These are phyloP conservation scores for Striga asiatica DNA, from an alignment of 257 asterid genomes.

Conservation along the genomic window DNA sequence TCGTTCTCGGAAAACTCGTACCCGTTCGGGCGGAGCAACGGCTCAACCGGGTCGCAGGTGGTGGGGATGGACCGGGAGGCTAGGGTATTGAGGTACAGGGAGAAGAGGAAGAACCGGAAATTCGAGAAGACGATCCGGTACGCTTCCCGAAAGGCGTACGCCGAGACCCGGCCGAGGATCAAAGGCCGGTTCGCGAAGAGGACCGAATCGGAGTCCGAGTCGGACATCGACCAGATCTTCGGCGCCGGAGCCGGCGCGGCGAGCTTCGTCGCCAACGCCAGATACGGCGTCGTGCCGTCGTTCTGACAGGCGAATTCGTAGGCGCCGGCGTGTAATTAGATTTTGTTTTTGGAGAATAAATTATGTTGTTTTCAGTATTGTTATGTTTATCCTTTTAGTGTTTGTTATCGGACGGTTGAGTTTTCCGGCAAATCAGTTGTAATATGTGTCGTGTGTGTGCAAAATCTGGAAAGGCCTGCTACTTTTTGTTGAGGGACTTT, in stretches of 20 bases:
- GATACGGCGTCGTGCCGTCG: slow-evolving; percentile 49
- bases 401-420: no score
- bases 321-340: no score
- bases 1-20: slow-evolving; percentile 51
- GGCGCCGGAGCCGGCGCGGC: slow-evolving; percentile 21
- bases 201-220: slow-evolving; percentile 34
- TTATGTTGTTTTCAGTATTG: no score
- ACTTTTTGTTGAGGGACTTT: no score
- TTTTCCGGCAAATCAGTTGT: no score
- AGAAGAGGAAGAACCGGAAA: slow-evolving; percentile 69
- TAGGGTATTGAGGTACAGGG: slow-evolving; percentile 71
- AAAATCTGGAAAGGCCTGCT: no score
- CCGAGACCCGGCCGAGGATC: slow-evolving; percentile 76
- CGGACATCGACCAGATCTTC: slow-evolving; percentile 32
- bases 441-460: no score
- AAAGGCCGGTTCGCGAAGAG: slow-evolving; percentile 81
- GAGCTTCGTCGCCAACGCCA: slow-evolving; percentile 26
- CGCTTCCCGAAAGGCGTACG: slow-evolving; percentile 85
- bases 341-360: no score
- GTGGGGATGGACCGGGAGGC: slow-evolving; percentile 61
- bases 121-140: slow-evolving; percentile 81
- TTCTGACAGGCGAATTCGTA: no score
- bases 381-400: no score
- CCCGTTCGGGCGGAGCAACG: slow-evolving; percentile 21
- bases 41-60: slow-evolving; percentile 16